Percentiles rank a stretch among this genome's conserved stretches.
phyloP scores from a whole-genome alignment of 2,329 filamentous ascomycete genomes.

The Alternaria angustiovoidea region DNA sequence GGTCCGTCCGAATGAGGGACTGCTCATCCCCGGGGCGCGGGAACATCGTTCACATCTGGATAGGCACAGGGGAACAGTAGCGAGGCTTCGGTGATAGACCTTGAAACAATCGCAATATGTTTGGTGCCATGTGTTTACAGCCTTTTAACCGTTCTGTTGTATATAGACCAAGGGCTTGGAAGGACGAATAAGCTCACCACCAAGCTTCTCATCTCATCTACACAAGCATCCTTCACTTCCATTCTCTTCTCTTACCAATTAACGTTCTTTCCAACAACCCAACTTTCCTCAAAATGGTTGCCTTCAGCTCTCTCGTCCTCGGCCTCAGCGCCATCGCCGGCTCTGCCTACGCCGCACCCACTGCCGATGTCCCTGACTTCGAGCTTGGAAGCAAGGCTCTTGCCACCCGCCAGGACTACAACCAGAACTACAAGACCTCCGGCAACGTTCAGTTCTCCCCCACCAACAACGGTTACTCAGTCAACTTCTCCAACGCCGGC shows the following conservation, averaged over 20 bases:
- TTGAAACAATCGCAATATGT: slow-evolving; percentile 16
- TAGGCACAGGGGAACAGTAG: not conserved
- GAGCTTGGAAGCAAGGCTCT: slow-evolving; percentile 32
- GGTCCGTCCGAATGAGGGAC: not conserved
- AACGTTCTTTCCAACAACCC: slow-evolving; percentile 2
- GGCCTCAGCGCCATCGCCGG: slow-evolving; percentile 30
- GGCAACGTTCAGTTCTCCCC: slow-evolving; percentile 42
- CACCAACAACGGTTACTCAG: slow-evolving; percentile 39
- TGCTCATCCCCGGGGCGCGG: not conserved
- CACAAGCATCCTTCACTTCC: slow-evolving; percentile 6
- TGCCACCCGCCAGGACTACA: slow-evolving; percentile 41
- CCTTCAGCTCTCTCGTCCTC: slow-evolving; percentile 32
- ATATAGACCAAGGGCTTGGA: slow-evolving; percentile 11
- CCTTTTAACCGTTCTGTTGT: slow-evolving; percentile 11
- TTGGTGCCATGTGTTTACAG: slow-evolving; percentile 2
- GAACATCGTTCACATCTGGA: not conserved
- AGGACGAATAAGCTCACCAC: not conserved
- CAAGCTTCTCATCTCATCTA: slow-evolving; percentile 7
- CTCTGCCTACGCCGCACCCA: slow-evolving; percentile 33
- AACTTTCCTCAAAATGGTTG: slow-evolving; percentile 33
- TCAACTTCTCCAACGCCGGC: slow-evolving; percentile 37
- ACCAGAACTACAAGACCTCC: slow-evolving; percentile 46
- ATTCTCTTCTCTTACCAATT: slow-evolving; percentile 4
- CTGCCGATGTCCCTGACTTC: slow-evolving; percentile 39
- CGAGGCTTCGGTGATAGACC: not conserved